phyloP scores from a whole-genome alignment of 192 early-diverging fungal species.

The Lobosporangium transversale region DNA sequence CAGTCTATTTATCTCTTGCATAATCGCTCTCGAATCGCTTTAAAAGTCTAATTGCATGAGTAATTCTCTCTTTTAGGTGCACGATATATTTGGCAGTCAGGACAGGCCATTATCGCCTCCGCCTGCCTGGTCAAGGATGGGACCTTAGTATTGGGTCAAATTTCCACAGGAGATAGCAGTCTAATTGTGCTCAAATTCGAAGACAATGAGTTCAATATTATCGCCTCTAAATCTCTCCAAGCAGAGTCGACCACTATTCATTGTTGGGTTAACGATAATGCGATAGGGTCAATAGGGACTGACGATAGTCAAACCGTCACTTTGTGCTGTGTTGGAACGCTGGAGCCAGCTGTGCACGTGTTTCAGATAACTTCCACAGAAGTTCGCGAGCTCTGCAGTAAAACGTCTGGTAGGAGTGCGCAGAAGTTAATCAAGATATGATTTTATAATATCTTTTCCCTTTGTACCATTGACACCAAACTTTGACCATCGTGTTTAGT shows the following conservation, averaged over 20 bases:
- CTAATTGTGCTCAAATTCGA: constrained; percentile 23
- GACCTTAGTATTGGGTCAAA: constrained; percentile 21
- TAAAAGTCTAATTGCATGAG: background rate
- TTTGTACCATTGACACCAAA: too few relatives aligned
- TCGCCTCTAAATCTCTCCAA: background rate
- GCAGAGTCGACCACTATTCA: constrained; percentile 40
- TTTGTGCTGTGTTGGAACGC: constrained; percentile 29
- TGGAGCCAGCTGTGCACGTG: constrained; percentile 31
- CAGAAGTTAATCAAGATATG: too few relatives aligned
- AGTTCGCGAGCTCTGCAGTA: constrained; percentile 18
- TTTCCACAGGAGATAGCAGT: constrained; percentile 11
- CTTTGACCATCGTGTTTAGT: constrained; percentile 6
- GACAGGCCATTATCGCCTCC: constrained; percentile 10
- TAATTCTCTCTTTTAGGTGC: constrained; percentile 1
- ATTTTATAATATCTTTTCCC: too few relatives aligned
- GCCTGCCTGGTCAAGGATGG: constrained; percentile 27
- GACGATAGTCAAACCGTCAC: background rate
- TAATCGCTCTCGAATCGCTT: background rate
- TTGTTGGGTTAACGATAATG: constrained; percentile 17
- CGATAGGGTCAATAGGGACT: too few relatives aligned
- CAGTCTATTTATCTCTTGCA: background rate
- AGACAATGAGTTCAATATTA: background rate
- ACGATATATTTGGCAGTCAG: background rate
- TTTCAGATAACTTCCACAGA: constrained; percentile 1
- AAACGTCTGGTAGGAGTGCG: constrained; percentile 32